Conservation (phyloP, 108 stramenopile species). For the Cyclostephanos tholiformis region DNA sequence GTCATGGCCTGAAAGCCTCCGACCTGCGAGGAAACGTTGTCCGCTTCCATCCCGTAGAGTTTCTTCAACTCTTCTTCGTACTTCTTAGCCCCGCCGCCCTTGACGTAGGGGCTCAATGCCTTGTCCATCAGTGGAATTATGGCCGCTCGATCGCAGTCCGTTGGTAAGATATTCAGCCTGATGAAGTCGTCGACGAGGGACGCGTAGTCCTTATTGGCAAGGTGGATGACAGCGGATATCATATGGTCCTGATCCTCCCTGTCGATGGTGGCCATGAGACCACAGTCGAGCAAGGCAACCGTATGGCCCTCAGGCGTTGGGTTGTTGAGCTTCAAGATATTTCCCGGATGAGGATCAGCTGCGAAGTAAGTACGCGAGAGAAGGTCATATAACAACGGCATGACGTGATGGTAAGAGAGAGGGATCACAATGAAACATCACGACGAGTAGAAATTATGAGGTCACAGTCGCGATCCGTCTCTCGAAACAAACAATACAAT, state of each 20-base stretch:
- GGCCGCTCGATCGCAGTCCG: slow-evolving; percentile 74
- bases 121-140: slow-evolving; percentile 93
- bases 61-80: slow-evolving; percentile 83
- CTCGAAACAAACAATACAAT: too few relatives aligned
- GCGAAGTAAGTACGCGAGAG: neutral
- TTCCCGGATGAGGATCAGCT: slow-evolving; percentile 53
- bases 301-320: slow-evolving; percentile 71
- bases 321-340: slow-evolving; percentile 69
- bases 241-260: slow-evolving; percentile 77
- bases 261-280: slow-evolving; percentile 82
- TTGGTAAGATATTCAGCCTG: slow-evolving; percentile 77
- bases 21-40: slow-evolving; percentile 60
- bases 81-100: slow-evolving; percentile 90
- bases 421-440: neutral
- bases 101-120: slow-evolving; percentile 88
- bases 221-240: slow-evolving; percentile 88
- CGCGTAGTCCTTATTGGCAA: slow-evolving; percentile 91
- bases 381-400: neutral
- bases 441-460: slow-evolving; percentile 1
- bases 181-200: slow-evolving; percentile 89
- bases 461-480: too few relatives aligned
- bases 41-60: slow-evolving; percentile 86
- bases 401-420: neutral
- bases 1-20: slow-evolving; percentile 84
- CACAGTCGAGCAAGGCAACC: slow-evolving; percentile 88